Percentiles rank a stretch among this genome's conserved stretches.
Conservation (phyloP, 345 rosid genomes). For the Syzygium aromaticum region DNA sequence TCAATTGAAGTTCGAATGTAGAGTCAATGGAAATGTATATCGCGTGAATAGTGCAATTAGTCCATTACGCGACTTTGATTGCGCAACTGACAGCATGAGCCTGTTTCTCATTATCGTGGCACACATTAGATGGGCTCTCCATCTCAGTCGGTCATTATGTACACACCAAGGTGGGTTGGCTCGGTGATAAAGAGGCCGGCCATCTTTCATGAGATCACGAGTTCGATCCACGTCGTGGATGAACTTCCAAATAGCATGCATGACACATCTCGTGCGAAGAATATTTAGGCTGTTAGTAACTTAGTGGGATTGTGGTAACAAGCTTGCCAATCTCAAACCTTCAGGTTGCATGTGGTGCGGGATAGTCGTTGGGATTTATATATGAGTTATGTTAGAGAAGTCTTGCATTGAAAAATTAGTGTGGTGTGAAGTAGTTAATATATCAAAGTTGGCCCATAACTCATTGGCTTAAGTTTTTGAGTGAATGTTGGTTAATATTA, state of each 20-base stretch:
- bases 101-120: not conserved
- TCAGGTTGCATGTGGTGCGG: fast-evolving
- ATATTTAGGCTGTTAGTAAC: not conserved
- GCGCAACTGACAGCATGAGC: not conserved
- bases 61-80: not conserved
- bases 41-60: not conserved
- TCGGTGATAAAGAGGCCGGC: not conserved
- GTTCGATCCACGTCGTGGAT: not conserved
- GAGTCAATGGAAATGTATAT: not conserved
- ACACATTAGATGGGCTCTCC: not conserved
- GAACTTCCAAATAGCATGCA: not conserved
- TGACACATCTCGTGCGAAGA: not conserved
- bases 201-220: not conserved
- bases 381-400: too few species aligned
- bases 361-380: not conserved
- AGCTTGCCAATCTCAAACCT: not conserved
- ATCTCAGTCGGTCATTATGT: fast-evolving
- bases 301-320: not conserved
- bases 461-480: too few species aligned
- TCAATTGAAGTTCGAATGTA: not conserved
- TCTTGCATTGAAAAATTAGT: too few species aligned
- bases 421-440: too few species aligned
- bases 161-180: not conserved
- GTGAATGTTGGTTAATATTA: too few species aligned
- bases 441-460: too few species aligned